Conservation (phyloP, 371 early-diverging fungal species). For the Mucor sp. region DNA sequence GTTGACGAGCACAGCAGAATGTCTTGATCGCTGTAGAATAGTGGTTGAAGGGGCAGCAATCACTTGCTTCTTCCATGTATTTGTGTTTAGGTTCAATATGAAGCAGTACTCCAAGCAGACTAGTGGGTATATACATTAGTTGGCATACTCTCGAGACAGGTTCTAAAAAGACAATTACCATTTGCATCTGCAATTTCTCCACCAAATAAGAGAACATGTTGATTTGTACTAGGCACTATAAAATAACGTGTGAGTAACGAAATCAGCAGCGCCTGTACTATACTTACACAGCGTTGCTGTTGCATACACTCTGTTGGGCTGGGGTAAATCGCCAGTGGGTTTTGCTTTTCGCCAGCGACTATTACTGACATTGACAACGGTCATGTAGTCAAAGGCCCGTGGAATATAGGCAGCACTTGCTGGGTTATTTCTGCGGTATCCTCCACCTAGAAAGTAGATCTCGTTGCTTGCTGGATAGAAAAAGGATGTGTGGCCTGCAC, state of each 20-base stretch:
- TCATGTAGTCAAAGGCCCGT: background rate
- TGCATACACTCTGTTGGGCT: background rate
- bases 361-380: background rate
- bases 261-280: background rate
- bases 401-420: background rate
- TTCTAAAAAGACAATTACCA: background rate
- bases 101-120: background rate
- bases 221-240: constrained; percentile 2
- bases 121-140: background rate
- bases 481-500: background rate
- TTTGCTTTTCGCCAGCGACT: background rate
- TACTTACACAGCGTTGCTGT: background rate
- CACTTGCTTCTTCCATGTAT: background rate
- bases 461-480: background rate
- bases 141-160: too few relatives aligned
- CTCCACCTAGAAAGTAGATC: constrained; percentile 4
- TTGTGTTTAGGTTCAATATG: background rate
- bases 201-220: constrained; percentile 5
- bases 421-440: background rate
- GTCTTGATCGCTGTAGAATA: background rate
- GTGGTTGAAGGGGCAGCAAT: constrained; percentile 1
- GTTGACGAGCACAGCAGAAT: background rate
- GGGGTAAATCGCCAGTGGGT: background rate
- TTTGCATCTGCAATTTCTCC: background rate
- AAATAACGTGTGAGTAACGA: background rate